Base-by-base conservation (phyloP, 495 filamentous ascomycete species). In the Lasiosphaeria miniovina region DNA sequence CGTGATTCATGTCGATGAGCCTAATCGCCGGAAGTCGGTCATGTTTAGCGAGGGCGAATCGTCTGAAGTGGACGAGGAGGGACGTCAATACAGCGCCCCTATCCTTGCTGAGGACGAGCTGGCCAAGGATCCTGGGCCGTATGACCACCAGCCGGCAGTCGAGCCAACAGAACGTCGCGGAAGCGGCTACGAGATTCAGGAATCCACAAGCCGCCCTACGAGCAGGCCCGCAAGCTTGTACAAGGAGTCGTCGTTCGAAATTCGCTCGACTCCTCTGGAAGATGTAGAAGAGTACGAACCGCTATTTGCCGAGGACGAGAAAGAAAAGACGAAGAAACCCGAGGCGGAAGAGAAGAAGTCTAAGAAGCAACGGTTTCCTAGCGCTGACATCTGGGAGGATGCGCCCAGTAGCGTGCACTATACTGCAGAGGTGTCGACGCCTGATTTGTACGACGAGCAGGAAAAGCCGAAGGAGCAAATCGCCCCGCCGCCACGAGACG, bases 341-440 rank as follows among this genome's bases (percentile, higher is more conserved):
- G n/a, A 32, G 4, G 61, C 62, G 31, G 74, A 76, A 32, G 69
- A 77, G 62, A 79, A 81, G 36, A 76, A 86, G 15, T 63, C 80
- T 48, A 79, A 88, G 51, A 82, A 84, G 68, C 89, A 90, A 52
- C 84, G 88, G 50, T 98, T 98, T 75, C 94, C 94, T 0, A 96
- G 91, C 70, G 85, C 88, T 62, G 94, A 99, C 69, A 84, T 97
- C 41, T 99, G 94, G 94, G 94, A 99, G 71, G 94, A 99, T 73
- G 89, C 92, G 0, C 94, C 94, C 4, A 90, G 88, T 74, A 93
- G 90, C 75, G 78, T 90, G 50, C 87, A 93, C 65, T 86, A 90
- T 58, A 85, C 90, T 36, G 85, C 94, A 17, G 93, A 88, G 57
- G 93, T 99, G 11, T 87, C 89, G 6, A 91, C 88, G 0, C 91